Conservation (phyloP, 345 rosid genomes). For the Adansonia digitata region DNA sequence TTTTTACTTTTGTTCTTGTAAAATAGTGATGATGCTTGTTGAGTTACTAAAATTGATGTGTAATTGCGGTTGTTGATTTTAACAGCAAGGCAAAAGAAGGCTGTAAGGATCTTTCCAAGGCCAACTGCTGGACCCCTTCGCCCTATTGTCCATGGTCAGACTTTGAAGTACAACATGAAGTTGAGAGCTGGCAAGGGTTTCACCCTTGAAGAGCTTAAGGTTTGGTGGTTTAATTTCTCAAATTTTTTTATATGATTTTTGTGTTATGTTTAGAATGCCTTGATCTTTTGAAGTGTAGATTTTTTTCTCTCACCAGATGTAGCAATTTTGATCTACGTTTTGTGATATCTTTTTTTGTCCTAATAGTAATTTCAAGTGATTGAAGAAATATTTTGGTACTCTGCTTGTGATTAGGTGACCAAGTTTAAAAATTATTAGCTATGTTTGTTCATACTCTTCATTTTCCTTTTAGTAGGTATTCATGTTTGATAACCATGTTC, state of each 20-base stretch:
- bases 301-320: background rate
- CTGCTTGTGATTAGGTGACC: background rate
- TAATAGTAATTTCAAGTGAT: background rate
- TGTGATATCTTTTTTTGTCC: background rate
- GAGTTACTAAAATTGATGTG: background rate
- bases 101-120: too few relatives aligned
- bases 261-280: background rate
- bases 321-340: background rate
- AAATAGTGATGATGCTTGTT: background rate
- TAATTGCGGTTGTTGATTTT: background rate
- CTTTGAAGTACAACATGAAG: too few relatives aligned
- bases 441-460: too few relatives aligned
- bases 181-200: too few relatives aligned
- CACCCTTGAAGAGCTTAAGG: too few relatives aligned
- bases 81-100: conserved; percentile 31
- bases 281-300: background rate
- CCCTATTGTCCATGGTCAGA: too few relatives aligned
- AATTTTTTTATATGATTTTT: background rate
- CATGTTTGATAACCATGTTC: too few relatives aligned
- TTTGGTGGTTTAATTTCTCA: background rate
- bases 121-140: too few relatives aligned
- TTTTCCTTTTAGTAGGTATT: too few relatives aligned
- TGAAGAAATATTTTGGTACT: background rate
- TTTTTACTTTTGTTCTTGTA: too few relatives aligned
- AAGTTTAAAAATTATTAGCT: background rate